phyloP scores from a whole-genome alignment of 148 eudicot species.

The Linanthus parryae region DNA sequence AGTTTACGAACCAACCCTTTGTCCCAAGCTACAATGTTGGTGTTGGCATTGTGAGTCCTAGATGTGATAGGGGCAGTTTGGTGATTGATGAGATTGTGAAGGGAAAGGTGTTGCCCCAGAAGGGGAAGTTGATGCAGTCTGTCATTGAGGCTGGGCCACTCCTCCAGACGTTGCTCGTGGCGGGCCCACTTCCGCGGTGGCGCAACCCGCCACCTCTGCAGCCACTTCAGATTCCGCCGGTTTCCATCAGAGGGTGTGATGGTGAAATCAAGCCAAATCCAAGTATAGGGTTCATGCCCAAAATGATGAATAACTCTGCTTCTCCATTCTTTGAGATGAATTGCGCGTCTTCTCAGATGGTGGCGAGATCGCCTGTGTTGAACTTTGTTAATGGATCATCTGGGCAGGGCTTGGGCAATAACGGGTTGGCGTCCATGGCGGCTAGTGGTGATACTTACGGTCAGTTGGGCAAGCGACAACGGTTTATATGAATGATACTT shows the following conservation, averaged over 20 bases:
- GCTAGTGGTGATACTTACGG: slow-evolving; percentile 2
- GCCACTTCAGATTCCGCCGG: slow-evolving; percentile 31
- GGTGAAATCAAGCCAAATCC: slow-evolving; percentile 9
- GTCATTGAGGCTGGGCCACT: slow-evolving; percentile 54
- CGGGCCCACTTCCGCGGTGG: slow-evolving; percentile 64
- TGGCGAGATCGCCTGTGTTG: slow-evolving; percentile 16
- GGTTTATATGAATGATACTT: slow-evolving; percentile 12
- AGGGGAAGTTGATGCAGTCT: slow-evolving; percentile 47
- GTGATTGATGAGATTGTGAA: slow-evolving; percentile 31
- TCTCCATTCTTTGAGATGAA: slow-evolving; percentile 20
- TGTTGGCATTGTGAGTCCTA: not conserved
- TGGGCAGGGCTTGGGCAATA: slow-evolving; percentile 8
- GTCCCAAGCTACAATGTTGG: slow-evolving; percentile 7
- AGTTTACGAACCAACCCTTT: slow-evolving; percentile 10
- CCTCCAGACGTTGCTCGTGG: slow-evolving; percentile 42
- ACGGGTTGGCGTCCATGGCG: not conserved
- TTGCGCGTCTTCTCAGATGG: slow-evolving; percentile 25
- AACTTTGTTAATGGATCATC: slow-evolving; percentile 16
- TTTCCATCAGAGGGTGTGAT: slow-evolving; percentile 17
- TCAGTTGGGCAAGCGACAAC: slow-evolving; percentile 23
- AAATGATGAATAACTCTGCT: not conserved
- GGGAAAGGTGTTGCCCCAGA: slow-evolving; percentile 46
- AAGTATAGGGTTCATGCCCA: slow-evolving; percentile 9
- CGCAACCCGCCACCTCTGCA: slow-evolving; percentile 46
- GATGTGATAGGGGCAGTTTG: slow-evolving; percentile 26